These are phyloP conservation scores for Ambrosia hybrid DNA, from an alignment of 140 eudicot species.

Conservation along the genomic window DNA sequence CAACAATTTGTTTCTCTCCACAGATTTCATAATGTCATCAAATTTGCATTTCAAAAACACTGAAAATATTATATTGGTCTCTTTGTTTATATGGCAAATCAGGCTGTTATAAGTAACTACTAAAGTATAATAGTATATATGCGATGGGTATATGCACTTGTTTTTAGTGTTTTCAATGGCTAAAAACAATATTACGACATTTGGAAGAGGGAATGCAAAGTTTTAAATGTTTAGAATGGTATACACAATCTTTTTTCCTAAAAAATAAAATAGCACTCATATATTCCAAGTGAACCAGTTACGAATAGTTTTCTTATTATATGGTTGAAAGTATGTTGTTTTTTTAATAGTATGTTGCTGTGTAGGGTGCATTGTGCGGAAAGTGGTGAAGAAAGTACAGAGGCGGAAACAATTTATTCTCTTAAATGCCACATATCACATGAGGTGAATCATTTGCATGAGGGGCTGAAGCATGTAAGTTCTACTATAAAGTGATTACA, in stretches of 20 bases:
- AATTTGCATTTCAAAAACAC: neutral
- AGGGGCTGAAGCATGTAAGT: conserved; percentile 90
- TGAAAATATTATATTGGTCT: too few relatives aligned
- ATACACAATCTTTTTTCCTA: too few relatives aligned
- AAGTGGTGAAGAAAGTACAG: conserved; percentile 97
- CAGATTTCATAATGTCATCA: neutral
- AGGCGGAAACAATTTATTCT: conserved; percentile 73
- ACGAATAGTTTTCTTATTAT: neutral
- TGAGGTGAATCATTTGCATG: conserved; percentile 96
- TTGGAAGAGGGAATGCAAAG: neutral
- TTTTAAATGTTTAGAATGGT: neutral
- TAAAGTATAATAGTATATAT: neutral
- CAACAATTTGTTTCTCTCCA: neutral
- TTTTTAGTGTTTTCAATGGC: neutral
- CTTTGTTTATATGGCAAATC: neutral
- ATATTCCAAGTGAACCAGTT: neutral
- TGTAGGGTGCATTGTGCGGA: conserved; percentile 92
- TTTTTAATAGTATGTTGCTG: conserved; percentile 16
- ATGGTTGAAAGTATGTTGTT: neutral
- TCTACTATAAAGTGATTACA: conserved; percentile 16
- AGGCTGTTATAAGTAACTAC: neutral
- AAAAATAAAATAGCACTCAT: too few relatives aligned
- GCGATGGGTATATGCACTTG: neutral
- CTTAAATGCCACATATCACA: conserved; percentile 97
- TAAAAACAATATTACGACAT: neutral